Conservation (phyloP, 78 protist species). For the Guillardia theta region DNA sequence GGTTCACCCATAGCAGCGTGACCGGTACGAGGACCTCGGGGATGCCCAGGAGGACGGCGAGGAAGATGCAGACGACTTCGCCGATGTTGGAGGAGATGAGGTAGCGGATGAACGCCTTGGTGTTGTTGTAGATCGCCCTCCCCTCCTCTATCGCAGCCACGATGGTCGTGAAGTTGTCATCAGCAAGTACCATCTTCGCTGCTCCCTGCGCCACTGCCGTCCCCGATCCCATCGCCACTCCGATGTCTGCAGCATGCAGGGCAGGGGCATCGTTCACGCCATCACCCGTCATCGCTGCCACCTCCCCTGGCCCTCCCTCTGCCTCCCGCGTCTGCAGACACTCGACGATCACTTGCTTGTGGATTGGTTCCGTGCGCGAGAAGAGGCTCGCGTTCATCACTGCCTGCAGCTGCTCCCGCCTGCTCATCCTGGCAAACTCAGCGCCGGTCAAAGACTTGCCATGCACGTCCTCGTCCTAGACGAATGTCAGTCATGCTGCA, state of each 20-base stretch:
- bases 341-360: constrained; percentile 71
- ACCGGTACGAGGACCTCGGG: constrained; percentile 74
- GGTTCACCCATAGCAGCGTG: constrained; percentile 67
- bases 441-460: constrained; percentile 62
- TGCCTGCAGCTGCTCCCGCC: constrained; percentile 18
- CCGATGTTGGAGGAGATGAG: constrained; percentile 80
- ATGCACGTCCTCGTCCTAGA: constrained; percentile 9
- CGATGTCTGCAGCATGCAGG: constrained; percentile 88
- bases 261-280: constrained; percentile 98
- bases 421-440: constrained; percentile 49
- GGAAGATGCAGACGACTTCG: constrained; percentile 63
- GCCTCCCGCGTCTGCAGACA: constrained; percentile 47
- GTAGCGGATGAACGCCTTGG: constrained; percentile 78
- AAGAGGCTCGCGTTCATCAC: constrained; percentile 56
- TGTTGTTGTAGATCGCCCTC: constrained; percentile 76
- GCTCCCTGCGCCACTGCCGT: constrained; percentile 95
- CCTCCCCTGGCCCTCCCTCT: background rate
- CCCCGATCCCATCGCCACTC: constrained; percentile 97
- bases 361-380: constrained; percentile 72
- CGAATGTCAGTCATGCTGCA: too few species aligned
- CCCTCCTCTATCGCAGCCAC: constrained; percentile 91
- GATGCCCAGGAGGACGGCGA: constrained; percentile 61
- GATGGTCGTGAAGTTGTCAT: constrained; percentile 98
- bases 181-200: constrained; percentile 87
- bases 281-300: constrained; percentile 86